Conservation (phyloP, 108 stramenopile species). For the Discostella stelligeroides region DNA sequence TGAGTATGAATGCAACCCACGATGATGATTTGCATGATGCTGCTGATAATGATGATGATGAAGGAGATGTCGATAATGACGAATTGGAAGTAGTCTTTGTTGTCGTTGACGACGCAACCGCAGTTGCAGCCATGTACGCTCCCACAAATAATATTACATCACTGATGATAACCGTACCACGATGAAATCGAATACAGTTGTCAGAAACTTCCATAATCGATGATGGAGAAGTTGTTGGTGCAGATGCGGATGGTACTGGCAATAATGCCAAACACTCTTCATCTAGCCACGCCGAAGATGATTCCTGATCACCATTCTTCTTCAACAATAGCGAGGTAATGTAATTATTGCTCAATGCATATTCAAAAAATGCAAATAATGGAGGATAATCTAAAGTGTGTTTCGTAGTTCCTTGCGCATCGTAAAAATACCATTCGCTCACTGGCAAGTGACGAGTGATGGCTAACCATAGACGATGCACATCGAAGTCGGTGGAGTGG, state of each 20-base stretch:
- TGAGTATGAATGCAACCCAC: slow-evolving; percentile 51
- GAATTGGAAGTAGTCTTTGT: no score
- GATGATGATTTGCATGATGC: slow-evolving; percentile 11
- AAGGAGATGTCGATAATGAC: no score
- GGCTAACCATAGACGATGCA: slow-evolving; percentile 97
- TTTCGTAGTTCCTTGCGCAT: slow-evolving; percentile 70
- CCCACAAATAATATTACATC: slow-evolving; percentile 75
- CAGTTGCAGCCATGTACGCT: slow-evolving; percentile 48
- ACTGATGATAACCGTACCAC: slow-evolving; percentile 77
- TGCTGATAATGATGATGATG: no score
- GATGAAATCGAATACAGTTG: slow-evolving; percentile 73
- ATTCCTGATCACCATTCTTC: background rate
- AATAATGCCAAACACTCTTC: slow-evolving; percentile 67
- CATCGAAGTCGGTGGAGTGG: slow-evolving; percentile 91
- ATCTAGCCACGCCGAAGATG: slow-evolving; percentile 33
- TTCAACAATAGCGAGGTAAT: slow-evolving; percentile 33
- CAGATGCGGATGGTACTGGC: slow-evolving; percentile 42
- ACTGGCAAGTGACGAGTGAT: slow-evolving; percentile 81
- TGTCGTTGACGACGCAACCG: no score
- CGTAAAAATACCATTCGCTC: slow-evolving; percentile 91
- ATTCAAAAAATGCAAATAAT: slow-evolving; percentile 92
- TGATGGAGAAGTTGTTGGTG: slow-evolving; percentile 37
- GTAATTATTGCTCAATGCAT: slow-evolving; percentile 63
- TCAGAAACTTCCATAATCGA: slow-evolving; percentile 12
- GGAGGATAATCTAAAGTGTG: slow-evolving; percentile 98